Percentiles rank a stretch among this genome's conserved stretches.
These are phyloP conservation scores for Breynia disticha DNA, from an alignment of 441 rosid species.

Conservation along the genomic window DNA sequence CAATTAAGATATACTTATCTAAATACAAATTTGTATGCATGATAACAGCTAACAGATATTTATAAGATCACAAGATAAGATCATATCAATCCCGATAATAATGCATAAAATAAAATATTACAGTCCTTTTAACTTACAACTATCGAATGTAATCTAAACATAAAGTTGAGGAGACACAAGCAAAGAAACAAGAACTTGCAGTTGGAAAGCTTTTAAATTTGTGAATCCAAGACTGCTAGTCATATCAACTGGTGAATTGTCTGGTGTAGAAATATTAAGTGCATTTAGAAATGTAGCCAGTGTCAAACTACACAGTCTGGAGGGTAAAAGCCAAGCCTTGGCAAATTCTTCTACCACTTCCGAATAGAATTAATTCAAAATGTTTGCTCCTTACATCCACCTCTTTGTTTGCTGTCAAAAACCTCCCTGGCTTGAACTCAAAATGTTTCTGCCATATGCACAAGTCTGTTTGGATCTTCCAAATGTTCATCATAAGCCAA, in stretches of 20 bases:
- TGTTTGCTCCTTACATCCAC: slow-evolving; percentile 5
- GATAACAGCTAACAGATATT: no score
- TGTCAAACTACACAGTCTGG: slow-evolving; percentile 2
- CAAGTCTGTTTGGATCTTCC: slow-evolving; percentile 39
- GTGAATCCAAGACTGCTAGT: neutral
- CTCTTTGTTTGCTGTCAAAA: slow-evolving; percentile 19
- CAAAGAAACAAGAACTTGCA: neutral
- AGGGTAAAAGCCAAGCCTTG: slow-evolving; percentile 7
- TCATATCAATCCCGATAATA: no score
- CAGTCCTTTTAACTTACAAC: no score
- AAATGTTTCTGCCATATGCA: slow-evolving; percentile 18
- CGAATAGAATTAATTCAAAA: slow-evolving; percentile 14
- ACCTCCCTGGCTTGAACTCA: slow-evolving; percentile 32
- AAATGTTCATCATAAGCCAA: slow-evolving; percentile 36
- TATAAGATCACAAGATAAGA: no score
- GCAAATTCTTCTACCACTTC: slow-evolving; percentile 14
- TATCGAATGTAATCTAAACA: no score
- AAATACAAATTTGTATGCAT: no score
- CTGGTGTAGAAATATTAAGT: slow-evolving; percentile 3
- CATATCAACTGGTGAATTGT: neutral
- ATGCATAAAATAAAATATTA: no score
- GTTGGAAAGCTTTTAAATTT: neutral
- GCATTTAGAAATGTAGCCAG: slow-evolving; percentile 4
- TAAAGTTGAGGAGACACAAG: neutral
- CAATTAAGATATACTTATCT: no score